Evolutionary conservation across 768 basidiomycete genomes (phyloP).

Genomic region (Termitomyces sp.): DNA sequence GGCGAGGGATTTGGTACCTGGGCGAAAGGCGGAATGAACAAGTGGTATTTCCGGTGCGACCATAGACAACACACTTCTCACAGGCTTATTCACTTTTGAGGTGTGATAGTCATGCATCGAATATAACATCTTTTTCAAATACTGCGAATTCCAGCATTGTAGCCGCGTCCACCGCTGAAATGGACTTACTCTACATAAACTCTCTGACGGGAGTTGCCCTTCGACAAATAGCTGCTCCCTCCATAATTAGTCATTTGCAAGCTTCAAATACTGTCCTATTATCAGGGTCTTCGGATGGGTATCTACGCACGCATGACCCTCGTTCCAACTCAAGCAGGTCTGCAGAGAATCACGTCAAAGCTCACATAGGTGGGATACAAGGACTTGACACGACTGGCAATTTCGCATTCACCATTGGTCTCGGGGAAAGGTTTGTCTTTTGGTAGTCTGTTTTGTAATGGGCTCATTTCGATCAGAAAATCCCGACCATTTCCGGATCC

Average conservation of each 20-base stretch:
- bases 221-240: slow-evolving; percentile 50
- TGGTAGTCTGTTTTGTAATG: not conserved
- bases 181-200: slow-evolving; percentile 68
- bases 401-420: slow-evolving; percentile 82
- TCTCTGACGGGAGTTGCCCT: slow-evolving; percentile 63
- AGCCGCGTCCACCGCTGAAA: slow-evolving; percentile 51
- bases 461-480: slow-evolving; percentile 45
- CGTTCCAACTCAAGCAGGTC: slow-evolving; percentile 52
- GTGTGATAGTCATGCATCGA: slow-evolving; percentile 12
- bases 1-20: slow-evolving; percentile 70
- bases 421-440: slow-evolving; percentile 65
- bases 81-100: slow-evolving; percentile 3
- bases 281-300: slow-evolving; percentile 71
- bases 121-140: slow-evolving; percentile 39
- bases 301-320: slow-evolving; percentile 64
- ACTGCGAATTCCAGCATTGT: slow-evolving; percentile 45
- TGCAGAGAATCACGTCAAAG: slow-evolving; percentile 56
- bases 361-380: slow-evolving; percentile 78
- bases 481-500: slow-evolving; percentile 86
- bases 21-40: slow-evolving; percentile 81
- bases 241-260: slow-evolving; percentile 59
- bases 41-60: slow-evolving; percentile 71
- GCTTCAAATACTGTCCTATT: slow-evolving; percentile 59
- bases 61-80: slow-evolving; percentile 1
- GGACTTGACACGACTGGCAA: slow-evolving; percentile 78